Conservation (phyloP, 2,329 filamentous ascomycete genomes). For the Xylaria sp. region DNA sequence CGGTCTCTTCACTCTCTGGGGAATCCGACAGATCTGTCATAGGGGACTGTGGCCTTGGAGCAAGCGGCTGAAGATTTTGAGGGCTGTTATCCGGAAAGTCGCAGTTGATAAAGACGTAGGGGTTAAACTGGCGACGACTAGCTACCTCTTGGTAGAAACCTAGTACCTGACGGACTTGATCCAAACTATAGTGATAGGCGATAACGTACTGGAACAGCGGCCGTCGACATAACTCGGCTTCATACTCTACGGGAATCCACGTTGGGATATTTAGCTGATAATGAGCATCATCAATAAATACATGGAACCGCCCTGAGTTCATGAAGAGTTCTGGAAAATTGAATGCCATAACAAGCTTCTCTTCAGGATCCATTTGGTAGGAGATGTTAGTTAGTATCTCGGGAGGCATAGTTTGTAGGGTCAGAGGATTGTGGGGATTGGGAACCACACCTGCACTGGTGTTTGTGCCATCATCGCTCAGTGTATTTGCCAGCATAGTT, state of each 20-base stretch:
- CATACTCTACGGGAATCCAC: neutral
- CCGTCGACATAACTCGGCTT: accelerated
- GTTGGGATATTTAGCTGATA: neutral
- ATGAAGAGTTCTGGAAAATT: neutral
- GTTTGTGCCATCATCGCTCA: neutral
- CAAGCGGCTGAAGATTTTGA: neutral
- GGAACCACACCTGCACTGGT: too few species aligned
- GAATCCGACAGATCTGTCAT: too few species aligned
- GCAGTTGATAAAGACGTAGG: conserved; percentile 10
- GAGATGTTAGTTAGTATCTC: neutral
- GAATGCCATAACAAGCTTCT: neutral
- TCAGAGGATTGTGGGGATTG: neutral
- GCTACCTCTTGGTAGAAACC: conserved; percentile 10
- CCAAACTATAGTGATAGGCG: neutral
- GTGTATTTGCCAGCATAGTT: too few species aligned
- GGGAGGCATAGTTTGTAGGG: neutral
- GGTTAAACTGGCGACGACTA: neutral
- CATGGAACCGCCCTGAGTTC: neutral
- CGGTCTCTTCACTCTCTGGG: too few species aligned
- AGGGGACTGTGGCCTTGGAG: neutral
- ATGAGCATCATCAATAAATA: neutral
- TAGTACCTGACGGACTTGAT: neutral
- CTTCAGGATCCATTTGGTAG: neutral
- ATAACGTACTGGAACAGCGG: neutral
- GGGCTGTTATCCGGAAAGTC: conserved; percentile 1